phyloP scores from a whole-genome alignment of 495 filamentous ascomycete species.

The Achaetomiella virescens region DNA sequence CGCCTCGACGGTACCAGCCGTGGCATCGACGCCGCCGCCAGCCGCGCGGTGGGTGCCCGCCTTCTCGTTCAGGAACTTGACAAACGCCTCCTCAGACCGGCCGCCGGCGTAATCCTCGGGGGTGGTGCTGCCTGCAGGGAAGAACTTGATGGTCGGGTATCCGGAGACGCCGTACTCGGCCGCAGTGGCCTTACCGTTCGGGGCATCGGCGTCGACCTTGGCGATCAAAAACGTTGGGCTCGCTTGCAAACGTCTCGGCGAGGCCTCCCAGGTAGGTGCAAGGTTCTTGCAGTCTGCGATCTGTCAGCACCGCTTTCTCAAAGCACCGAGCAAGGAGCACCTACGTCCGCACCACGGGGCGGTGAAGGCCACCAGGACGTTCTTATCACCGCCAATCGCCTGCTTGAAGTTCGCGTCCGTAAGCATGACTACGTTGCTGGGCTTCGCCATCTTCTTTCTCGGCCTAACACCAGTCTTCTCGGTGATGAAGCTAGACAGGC shows the following conservation, averaged over 20 bases:
- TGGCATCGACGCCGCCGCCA: conserved; percentile 73
- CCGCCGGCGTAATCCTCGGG: conserved; percentile 67
- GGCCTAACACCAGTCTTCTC: conserved; percentile 83
- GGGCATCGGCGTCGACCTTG: conserved; percentile 90
- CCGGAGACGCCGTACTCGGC: conserved; percentile 69
- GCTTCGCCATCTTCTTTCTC: conserved; percentile 59
- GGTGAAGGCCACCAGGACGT: conserved; percentile 93
- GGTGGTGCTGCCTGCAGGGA: conserved; percentile 78
- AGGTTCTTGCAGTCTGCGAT: conserved; percentile 87
- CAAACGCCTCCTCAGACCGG: conserved; percentile 69
- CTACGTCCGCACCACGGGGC: conserved; percentile 95
- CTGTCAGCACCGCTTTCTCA: conserved; percentile 21
- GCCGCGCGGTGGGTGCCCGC: conserved; percentile 78
- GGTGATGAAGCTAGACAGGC: conserved; percentile 68
- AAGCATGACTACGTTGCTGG: conserved; percentile 72
- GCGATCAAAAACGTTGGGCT: conserved; percentile 75
- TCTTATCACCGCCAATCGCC: conserved; percentile 73
- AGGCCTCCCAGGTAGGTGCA: conserved; percentile 87
- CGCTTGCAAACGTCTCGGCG: conserved; percentile 72
- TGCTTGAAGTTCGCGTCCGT: conserved; percentile 73
- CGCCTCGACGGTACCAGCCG: conserved; percentile 72
- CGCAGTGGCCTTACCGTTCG: conserved; percentile 71
- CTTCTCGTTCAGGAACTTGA: conserved; percentile 82
- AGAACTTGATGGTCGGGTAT: conserved; percentile 98
- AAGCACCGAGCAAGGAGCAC: conserved; percentile 35